These are phyloP conservation scores for Musa acuminata DNA, from an alignment of 176 grass and related monocot species.

Conservation along the genomic window DNA sequence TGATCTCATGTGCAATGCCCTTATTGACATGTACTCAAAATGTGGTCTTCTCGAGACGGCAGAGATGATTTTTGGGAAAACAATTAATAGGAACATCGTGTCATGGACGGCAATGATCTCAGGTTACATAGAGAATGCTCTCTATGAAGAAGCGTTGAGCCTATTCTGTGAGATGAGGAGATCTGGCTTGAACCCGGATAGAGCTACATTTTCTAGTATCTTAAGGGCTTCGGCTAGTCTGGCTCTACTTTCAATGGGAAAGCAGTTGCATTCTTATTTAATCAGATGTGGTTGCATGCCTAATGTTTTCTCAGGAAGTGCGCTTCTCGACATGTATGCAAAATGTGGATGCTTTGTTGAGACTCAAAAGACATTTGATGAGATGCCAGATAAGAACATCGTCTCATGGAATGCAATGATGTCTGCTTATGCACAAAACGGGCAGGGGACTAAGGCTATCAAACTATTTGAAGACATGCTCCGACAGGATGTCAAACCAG, in stretches of 20 bases:
- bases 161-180: slow-evolving; percentile 55
- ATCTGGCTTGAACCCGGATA: slow-evolving; percentile 37
- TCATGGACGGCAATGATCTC: slow-evolving; percentile 59
- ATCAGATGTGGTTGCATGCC: slow-evolving; percentile 43
- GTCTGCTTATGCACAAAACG: slow-evolving; percentile 61
- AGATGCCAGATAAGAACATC: slow-evolving; percentile 70
- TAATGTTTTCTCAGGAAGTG: slow-evolving; percentile 55
- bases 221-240: slow-evolving; percentile 56
- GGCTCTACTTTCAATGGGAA: slow-evolving; percentile 42
- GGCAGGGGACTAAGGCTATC: slow-evolving; percentile 56
- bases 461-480: slow-evolving; percentile 71
- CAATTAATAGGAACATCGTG: slow-evolving; percentile 29
- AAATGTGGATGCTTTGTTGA: slow-evolving; percentile 65
- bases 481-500: slow-evolving; percentile 38
- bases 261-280: slow-evolving; percentile 49
- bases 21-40: slow-evolving; percentile 72
- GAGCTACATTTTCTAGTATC: slow-evolving; percentile 52
- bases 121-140: slow-evolving; percentile 49
- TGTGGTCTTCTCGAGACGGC: slow-evolving; percentile 40
- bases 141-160: slow-evolving; percentile 36
- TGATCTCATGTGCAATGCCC: slow-evolving; percentile 48
- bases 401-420: slow-evolving; percentile 76
- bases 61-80: slow-evolving; percentile 36
- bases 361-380: slow-evolving; percentile 47
- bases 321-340: slow-evolving; percentile 85